phyloP scores from a whole-genome alignment of 1,284 basidiomycete genomes.

The Trametes sp. region DNA sequence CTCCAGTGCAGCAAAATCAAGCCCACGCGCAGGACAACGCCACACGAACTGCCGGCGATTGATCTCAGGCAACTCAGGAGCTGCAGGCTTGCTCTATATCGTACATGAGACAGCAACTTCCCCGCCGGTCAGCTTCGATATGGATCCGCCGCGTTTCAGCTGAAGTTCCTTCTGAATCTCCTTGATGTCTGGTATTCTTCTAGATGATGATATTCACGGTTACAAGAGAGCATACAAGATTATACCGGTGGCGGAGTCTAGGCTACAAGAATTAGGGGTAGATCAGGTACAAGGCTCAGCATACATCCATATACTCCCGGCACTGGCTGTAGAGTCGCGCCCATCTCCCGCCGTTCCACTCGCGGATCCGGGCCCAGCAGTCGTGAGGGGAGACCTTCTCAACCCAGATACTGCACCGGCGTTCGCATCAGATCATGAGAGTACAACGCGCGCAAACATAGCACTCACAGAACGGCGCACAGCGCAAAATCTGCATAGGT shows the following conservation, averaged over 20 bases:
- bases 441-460: too few relatives aligned
- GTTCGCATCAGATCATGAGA: not conserved
- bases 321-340: slow-evolving; percentile 62
- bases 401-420: slow-evolving; percentile 56
- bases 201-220: not conserved
- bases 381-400: slow-evolving; percentile 70
- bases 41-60: too few relatives aligned
- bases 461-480: slow-evolving; percentile 52
- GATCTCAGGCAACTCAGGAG: too few relatives aligned
- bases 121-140: not conserved
- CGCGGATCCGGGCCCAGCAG: slow-evolving; percentile 64
- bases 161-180: not conserved
- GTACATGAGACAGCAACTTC: not conserved
- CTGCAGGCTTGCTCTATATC: too few relatives aligned
- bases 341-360: slow-evolving; percentile 72
- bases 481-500: slow-evolving; percentile 76
- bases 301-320: slow-evolving; percentile 66
- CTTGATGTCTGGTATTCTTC: not conserved
- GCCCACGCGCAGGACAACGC: not conserved
- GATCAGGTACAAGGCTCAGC: not conserved
- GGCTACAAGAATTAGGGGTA: slow-evolving; percentile 3
- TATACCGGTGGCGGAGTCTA: not conserved
- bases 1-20: not conserved
- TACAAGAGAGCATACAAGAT: not conserved
- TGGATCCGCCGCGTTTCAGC: not conserved